Base-by-base conservation (phyloP, 2,329 filamentous ascomycete genomes). In the Aspergillus ustus region DNA sequence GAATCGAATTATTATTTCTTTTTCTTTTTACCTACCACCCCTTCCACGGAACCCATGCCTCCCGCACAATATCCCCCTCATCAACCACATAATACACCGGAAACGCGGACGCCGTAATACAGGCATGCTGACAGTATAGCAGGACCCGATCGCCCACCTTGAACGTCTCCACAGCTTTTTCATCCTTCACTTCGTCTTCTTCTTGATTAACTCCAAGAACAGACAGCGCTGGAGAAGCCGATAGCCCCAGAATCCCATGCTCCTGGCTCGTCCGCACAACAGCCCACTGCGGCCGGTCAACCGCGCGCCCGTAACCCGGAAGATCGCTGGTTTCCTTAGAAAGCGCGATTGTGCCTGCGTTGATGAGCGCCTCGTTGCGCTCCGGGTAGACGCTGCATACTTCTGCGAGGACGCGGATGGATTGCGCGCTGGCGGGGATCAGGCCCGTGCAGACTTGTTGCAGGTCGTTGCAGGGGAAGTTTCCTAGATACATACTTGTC, bases 61-160 rank as follows among this genome's bases (percentile, higher is more conserved):
- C 69, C 52, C 62, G 40, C n/a, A 70, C 66, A 40, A 70, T 46
- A 61, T 67, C 62, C 20, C 53, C 19, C 48, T 60, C 65, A 75
- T 93, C 90, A 6, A 93, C 86, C 34, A 94, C 80, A 22, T 92
- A 79, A 75, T 92, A 94, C 82, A 86, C 91, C 11, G 84, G 86
- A 77, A 88, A 90, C 20, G 85, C 84, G 0, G 87, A 87, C 0
- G 89, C 87, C 1, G 91, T 85, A 70, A 94, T 90, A 73, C 91
- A 94, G 46, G 90, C 88, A 78, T 94, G 91, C 69, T 94, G 93
- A 1, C 90, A 89, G 88, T 89, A 93, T 20, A 94, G 78, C 59
- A 87, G 79, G 29, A 93, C 76, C 72, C 87, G 87, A 70, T 92
- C 84, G 1, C 91, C 90, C 20, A 91, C 81, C 4, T 75, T 66